Conservation (phyloP, 805 yeast species). For the Limtongia smithiae region DNA sequence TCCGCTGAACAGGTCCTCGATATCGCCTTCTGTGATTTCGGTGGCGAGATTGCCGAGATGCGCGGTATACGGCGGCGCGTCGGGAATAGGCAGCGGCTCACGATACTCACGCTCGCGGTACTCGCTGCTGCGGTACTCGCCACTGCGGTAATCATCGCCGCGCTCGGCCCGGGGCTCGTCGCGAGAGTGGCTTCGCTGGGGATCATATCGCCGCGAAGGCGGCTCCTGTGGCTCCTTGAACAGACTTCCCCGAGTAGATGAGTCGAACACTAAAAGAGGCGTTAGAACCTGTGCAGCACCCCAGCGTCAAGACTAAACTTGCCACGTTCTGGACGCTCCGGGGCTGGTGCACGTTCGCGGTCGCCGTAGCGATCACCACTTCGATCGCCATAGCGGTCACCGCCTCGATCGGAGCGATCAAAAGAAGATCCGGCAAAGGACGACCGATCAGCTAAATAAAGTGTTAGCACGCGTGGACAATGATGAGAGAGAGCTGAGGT, state of each 20-base stretch:
- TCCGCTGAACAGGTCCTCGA: conserved; percentile 38
- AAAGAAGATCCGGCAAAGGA: not conserved
- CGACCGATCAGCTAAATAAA: not conserved
- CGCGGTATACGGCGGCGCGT: conserved; percentile 88
- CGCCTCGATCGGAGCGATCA: not conserved
- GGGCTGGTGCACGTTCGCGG: conserved; percentile 1
- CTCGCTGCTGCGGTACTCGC: conserved; percentile 10
- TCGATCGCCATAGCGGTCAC: conserved; percentile 3
- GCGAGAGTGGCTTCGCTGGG: not conserved
- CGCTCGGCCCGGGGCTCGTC: conserved; percentile 2
- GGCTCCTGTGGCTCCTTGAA: conserved; percentile 14
- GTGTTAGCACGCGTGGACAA: not conserved
- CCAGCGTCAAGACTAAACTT: not conserved
- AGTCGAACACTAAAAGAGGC: conserved; percentile 15
- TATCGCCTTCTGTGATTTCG: conserved; percentile 64
- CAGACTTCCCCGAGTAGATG: conserved; percentile 20
- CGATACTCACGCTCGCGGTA: no score
- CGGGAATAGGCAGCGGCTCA: conserved; percentile 80
- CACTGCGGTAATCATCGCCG: conserved; percentile 5
- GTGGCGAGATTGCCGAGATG: conserved; percentile 81
- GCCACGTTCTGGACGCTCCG: conserved; percentile 13
- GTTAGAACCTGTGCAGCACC: not conserved
- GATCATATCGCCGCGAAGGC: not conserved
- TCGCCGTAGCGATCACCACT: conserved; percentile 6
- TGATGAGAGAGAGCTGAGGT: conserved; percentile 6